A percentile compares a stretch with the other conserved stretches of the same genome.
Evolutionary conservation across 2,329 filamentous ascomycete species (phyloP).

Genomic region (Hirsutella minnesotensis): DNA sequence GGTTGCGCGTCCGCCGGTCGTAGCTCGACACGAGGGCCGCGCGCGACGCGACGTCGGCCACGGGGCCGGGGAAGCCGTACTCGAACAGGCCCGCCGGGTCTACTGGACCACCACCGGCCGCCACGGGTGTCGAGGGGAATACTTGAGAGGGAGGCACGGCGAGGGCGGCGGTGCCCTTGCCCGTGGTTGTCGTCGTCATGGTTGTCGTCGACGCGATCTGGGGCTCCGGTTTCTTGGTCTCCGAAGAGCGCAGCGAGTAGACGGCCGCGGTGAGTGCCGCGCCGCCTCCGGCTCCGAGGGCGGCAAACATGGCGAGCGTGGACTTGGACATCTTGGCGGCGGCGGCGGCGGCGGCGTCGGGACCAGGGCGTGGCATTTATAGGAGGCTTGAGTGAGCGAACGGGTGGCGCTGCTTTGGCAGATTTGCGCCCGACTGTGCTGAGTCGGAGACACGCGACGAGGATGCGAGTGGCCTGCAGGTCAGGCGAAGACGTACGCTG

Average conservation of each 20-base stretch:
- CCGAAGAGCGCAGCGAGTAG: constrained; percentile 39
- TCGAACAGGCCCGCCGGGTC: constrained; percentile 68
- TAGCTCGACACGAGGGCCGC: constrained; percentile 73
- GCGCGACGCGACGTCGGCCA: constrained; percentile 69
- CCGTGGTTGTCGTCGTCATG: constrained; percentile 16
- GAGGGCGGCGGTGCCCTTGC: constrained; percentile 20
- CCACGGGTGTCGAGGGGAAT: background rate
- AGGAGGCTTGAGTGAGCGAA: background rate
- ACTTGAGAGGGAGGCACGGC: constrained; percentile 18
- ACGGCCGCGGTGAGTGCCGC: constrained; percentile 62
- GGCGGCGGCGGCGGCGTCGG: constrained; percentile 8
- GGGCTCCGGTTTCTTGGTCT: constrained; percentile 8
- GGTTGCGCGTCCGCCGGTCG: constrained; percentile 84
- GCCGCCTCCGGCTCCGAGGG: constrained; percentile 63
- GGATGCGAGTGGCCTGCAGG: background rate
- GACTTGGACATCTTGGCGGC: constrained; percentile 60
- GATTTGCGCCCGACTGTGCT: background rate
- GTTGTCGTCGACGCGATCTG: constrained; percentile 12
- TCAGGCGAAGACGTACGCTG: background rate
- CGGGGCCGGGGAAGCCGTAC: constrained; percentile 85
- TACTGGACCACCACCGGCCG: constrained; percentile 33
- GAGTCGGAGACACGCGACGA: background rate
- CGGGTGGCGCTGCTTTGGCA: too few species aligned
- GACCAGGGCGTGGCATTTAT: constrained; percentile 8
- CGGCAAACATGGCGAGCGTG: constrained; percentile 63